A percentile compares a stretch with the other conserved stretches of the same genome.
Evolutionary conservation across 78 protist species (phyloP).

Genomic region (Polysphondylium violaceum): DNA sequence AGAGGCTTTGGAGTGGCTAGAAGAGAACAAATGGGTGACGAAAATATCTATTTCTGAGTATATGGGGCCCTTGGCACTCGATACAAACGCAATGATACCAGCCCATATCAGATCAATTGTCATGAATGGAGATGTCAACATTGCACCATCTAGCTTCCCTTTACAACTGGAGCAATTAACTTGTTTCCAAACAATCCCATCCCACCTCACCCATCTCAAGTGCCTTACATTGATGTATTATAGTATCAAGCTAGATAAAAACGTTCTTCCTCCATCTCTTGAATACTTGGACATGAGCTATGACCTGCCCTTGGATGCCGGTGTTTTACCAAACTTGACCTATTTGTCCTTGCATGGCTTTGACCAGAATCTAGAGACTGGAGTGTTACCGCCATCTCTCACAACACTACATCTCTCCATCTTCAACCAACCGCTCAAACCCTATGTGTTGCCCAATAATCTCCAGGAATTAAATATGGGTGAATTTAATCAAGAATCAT

Average conservation of each 20-base stretch:
- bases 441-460: background rate
- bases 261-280: background rate
- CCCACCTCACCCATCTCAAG: too few species aligned
- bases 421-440: background rate
- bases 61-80: background rate
- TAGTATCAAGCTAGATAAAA: background rate
- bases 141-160: too few species aligned
- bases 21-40: background rate
- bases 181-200: too few species aligned
- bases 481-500: background rate
- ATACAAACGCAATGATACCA: background rate
- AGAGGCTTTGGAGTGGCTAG: background rate
- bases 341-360: too few species aligned
- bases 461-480: background rate
- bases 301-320: background rate
- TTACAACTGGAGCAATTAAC: too few species aligned
- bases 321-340: conserved; percentile 1
- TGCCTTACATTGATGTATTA: too few species aligned
- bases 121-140: too few species aligned
- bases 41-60: background rate
- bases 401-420: background rate
- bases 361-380: too few species aligned
- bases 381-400: too few species aligned
- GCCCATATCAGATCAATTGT: background rate
- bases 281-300: background rate